Percentiles rank a stretch among this genome's conserved stretches.
These are phyloP conservation scores for Nicotiana knightiana DNA, from an alignment of 257 asterid species.

Conservation along the genomic window DNA sequence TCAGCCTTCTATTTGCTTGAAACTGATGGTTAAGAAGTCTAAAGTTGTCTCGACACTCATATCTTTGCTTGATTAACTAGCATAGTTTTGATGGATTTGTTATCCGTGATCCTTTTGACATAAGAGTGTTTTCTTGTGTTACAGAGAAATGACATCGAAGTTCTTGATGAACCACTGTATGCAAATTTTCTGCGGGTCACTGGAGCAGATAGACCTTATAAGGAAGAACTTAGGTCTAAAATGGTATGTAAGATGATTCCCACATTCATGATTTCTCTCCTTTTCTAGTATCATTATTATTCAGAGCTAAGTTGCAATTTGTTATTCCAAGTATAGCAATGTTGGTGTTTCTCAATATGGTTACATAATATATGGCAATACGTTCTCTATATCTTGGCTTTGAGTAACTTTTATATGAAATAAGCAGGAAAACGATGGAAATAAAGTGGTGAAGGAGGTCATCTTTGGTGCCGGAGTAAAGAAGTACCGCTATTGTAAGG, in stretches of 20 bases:
- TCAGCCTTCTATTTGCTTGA: not conserved
- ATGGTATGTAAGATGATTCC: conserved; percentile 32
- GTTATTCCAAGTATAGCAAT: not conserved
- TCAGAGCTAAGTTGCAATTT: not conserved
- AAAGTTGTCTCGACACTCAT: not conserved
- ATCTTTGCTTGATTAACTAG: not conserved
- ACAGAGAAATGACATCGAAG: conserved; percentile 79
- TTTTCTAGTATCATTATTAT: not conserved
- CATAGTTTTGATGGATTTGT: not conserved
- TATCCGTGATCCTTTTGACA: not conserved
- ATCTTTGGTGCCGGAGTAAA: conserved; percentile 60
- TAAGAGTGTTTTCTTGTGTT: conserved; percentile 7
- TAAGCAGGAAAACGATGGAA: conserved; percentile 71
- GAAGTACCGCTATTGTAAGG: conserved; percentile 82
- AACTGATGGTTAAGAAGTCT: not conserved
- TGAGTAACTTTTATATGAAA: not conserved
- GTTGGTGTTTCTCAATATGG: not conserved
- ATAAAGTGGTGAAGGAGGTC: conserved; percentile 56
- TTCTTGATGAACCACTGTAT: conserved; percentile 83
- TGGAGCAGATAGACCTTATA: conserved; percentile 64
- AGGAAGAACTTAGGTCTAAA: conserved; percentile 47
- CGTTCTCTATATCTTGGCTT: not conserved
- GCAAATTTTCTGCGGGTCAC: conserved; percentile 48
- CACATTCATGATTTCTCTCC: not conserved
- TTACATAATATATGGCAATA: not conserved